Evolutionary conservation across 352 stramenopile species (phyloP), one percentile per base, ranked within the genome.

Genomic region (Pythium plurisporium): DNA sequence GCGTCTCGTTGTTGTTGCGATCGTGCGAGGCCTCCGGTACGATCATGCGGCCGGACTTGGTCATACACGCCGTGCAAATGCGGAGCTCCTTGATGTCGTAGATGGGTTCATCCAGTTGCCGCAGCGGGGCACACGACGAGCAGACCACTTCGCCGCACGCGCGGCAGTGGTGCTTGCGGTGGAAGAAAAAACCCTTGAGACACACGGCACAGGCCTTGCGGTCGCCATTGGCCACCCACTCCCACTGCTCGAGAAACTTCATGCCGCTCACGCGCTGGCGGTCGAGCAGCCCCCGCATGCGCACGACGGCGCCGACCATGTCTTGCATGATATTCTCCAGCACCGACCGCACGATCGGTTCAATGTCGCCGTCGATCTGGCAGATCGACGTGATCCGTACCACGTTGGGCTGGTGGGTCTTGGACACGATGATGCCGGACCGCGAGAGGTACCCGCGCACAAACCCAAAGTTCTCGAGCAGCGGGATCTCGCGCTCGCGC

Each of bases 131-230:
- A 51, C 82, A 91, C 2, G 66, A 76, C 5, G 75, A 85, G 47
- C 82, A 91, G 27, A 89, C 79, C 19, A 95, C 80, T 50, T 95
- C 85, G 33, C 85, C 85, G 31, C 85, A 95, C 1, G 83, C 76
- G 46, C 85, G 72, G 54, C 85, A 95, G 67, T 95, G 85, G 65
- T 95, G 85, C 58, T 95, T 95, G 52, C 80, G 85, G 22, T 76
- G 82, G 49, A 89, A 88, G 47, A 83, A 86, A 60, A 91, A 91
- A 4, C 72, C 76, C 0, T 77, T 77, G 7, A 88, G 47, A 53
- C 82, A 91, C 46, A 91, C 79, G 0, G 77, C 73, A 48, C 82
- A 91, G 0, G 78, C 81, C 50, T 87, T 87, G 12, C 82, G 69
- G 49, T 89, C 79, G 5, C 73, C 61, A 38, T 91, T 87, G 12